These are phyloP conservation scores for Saccharomyces hybrid DNA, from an alignment of 1,139 yeast species.

Conservation along the genomic window DNA sequence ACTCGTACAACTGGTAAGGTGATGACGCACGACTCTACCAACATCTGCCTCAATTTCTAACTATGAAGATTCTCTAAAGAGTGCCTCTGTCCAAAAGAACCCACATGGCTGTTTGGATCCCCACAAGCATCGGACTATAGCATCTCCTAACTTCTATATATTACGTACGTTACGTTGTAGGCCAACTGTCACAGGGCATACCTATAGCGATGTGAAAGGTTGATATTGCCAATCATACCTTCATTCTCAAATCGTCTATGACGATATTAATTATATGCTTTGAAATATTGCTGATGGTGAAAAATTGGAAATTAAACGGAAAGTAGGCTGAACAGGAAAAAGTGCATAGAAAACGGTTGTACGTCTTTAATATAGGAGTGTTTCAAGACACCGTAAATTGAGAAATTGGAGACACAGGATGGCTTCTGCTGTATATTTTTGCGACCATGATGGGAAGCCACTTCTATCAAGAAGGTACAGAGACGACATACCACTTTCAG, in stretches of 20 bases:
- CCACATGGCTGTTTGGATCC: not conserved
- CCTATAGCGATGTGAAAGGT: not conserved
- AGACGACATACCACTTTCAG: constrained; percentile 80
- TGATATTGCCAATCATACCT: not conserved
- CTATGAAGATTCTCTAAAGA: not conserved
- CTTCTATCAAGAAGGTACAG: constrained; percentile 82
- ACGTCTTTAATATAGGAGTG: not conserved
- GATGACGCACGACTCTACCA: not conserved
- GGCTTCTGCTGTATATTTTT: constrained; percentile 90
- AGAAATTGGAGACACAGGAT: constrained; percentile 32
- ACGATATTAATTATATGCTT: not conserved
- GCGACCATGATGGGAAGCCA: constrained; percentile 87
- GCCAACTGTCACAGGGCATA: not conserved
- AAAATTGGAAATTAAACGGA: not conserved
- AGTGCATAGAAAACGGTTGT: not conserved
- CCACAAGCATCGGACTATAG: too few relatives aligned
- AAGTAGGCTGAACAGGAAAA: not conserved
- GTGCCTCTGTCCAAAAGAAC: not conserved
- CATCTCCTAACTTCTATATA: too few relatives aligned
- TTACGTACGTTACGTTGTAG: not conserved
- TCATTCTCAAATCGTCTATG: not conserved
- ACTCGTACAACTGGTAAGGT: not conserved
- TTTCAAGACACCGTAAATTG: not conserved
- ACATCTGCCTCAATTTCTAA: not conserved
- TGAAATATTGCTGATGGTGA: not conserved